phyloP scores from a whole-genome alignment of 192 early-diverging fungal genomes.

The Backusella circina region DNA sequence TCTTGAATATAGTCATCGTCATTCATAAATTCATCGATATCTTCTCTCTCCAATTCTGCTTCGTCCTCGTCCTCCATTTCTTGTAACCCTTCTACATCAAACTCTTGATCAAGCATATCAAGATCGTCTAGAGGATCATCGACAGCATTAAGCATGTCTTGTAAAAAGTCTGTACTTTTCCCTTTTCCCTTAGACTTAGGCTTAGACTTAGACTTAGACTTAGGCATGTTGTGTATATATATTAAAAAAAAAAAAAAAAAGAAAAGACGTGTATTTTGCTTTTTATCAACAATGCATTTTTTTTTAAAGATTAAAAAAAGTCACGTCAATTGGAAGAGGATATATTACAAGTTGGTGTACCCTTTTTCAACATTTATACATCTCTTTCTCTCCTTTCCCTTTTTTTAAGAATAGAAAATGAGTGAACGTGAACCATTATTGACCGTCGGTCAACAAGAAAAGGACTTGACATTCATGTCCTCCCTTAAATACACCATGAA shows the following conservation, averaged over 20 bases:
- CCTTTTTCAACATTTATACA: neutral
- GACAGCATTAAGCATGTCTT: neutral
- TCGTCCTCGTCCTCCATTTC: constrained; percentile 9
- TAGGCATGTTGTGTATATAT: no score
- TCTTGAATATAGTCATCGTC: constrained; percentile 13
- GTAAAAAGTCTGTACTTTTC: neutral
- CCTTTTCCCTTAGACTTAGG: neutral
- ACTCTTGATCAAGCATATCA: neutral
- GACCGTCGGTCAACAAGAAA: neutral
- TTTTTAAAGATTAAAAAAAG: neutral
- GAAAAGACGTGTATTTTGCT: neutral
- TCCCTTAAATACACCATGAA: constrained; percentile 45
- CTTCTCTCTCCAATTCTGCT: neutral
- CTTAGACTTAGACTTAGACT: no score
- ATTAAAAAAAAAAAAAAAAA: neutral
- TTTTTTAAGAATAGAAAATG: neutral
- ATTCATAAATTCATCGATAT: neutral
- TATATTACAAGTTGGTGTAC: neutral
- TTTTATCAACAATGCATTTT: neutral
- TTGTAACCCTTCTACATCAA: neutral
- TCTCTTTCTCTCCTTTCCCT: neutral
- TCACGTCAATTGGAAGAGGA: neutral
- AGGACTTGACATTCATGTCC: constrained; percentile 31
- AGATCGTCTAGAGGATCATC: neutral
- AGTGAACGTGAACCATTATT: constrained; percentile 18